These are phyloP conservation scores for Zymoseptoria passerinii DNA, from an alignment of 2,329 filamentous ascomycete genomes.

Conservation along the genomic window DNA sequence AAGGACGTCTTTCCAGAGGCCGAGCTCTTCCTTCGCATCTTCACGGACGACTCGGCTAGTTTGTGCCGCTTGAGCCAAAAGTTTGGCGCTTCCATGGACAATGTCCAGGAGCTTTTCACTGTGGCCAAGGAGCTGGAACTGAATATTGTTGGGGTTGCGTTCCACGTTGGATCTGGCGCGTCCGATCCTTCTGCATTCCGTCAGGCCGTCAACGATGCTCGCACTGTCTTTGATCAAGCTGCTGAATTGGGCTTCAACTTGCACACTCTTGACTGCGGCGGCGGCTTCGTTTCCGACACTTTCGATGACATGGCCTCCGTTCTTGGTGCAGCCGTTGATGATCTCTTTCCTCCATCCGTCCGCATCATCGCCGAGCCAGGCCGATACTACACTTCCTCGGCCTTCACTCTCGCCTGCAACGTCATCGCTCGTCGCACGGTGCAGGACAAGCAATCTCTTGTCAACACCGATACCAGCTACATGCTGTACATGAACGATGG, in stretches of 20 bases:
- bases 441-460: conserved; percentile 52
- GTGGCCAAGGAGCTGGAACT: conserved; percentile 75
- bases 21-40: conserved; percentile 86
- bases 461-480: conserved; percentile 58
- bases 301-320: conserved; percentile 86
- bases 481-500: conserved; percentile 98
- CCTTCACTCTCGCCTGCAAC: conserved; percentile 91
- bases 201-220: conserved; percentile 84
- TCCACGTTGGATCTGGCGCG: conserved; percentile 94
- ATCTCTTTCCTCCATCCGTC: conserved; percentile 75
- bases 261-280: conserved; percentile 86
- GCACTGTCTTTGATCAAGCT: conserved; percentile 80
- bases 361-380: conserved; percentile 93
- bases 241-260: conserved; percentile 66
- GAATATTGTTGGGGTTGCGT: conserved; percentile 91
- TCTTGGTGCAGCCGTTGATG: conserved; percentile 70
- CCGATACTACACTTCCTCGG: conserved; percentile 87
- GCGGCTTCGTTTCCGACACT: conserved; percentile 82
- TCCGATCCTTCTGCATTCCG: conserved; percentile 87
- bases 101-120: conserved; percentile 65
- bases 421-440: conserved; percentile 92
- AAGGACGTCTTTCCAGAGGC: conserved; percentile 83
- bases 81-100: conserved; percentile 85
- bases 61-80: conserved; percentile 94
- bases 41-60: conserved; percentile 91